Conservation (phyloP, 495 filamentous ascomycete genomes). For the Penicillium odoratum region DNA sequence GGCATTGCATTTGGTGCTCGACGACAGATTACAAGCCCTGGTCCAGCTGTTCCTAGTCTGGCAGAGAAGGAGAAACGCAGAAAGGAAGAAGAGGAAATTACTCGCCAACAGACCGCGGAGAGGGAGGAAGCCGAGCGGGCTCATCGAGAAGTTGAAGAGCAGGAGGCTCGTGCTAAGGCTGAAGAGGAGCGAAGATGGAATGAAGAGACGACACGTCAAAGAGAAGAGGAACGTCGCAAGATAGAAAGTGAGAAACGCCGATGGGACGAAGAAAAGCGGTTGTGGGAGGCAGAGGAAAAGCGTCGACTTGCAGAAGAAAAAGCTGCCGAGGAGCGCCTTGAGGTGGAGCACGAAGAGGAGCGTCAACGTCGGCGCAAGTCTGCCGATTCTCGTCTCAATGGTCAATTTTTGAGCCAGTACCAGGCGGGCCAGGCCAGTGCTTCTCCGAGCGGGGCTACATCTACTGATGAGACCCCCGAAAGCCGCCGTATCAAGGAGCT, state of each 20-base stretch:
- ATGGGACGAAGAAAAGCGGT: constrained; percentile 84
- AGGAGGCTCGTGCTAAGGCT: constrained; percentile 57
- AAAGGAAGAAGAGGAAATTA: constrained; percentile 62
- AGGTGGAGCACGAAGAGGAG: constrained; percentile 69
- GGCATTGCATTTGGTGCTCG: constrained; percentile 89
- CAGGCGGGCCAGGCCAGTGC: constrained; percentile 52
- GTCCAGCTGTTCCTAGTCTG: constrained; percentile 73
- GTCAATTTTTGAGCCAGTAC: constrained; percentile 85
- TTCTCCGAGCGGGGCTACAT: constrained; percentile 9
- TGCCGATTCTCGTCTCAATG: constrained; percentile 68
- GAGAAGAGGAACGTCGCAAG: constrained; percentile 67
- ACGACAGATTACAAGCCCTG: constrained; percentile 85
- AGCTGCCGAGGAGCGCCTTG: constrained; percentile 64
- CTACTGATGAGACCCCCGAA: constrained; percentile 44
- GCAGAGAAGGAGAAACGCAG: constrained; percentile 64
- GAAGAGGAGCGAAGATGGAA: constrained; percentile 81
- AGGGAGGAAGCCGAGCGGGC: constrained; percentile 65
- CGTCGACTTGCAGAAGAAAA: constrained; percentile 70
- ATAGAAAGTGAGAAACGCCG: constrained; percentile 74
- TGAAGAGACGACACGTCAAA: constrained; percentile 66
- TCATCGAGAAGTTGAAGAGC: constrained; percentile 69
- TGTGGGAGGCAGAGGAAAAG: constrained; percentile 82
- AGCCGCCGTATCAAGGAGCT: constrained; percentile 74
- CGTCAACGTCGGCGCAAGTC: constrained; percentile 57
- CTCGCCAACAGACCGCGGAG: constrained; percentile 47